Conservation (phyloP, 2,329 filamentous ascomycete species). For the Monosporascus sp. region DNA sequence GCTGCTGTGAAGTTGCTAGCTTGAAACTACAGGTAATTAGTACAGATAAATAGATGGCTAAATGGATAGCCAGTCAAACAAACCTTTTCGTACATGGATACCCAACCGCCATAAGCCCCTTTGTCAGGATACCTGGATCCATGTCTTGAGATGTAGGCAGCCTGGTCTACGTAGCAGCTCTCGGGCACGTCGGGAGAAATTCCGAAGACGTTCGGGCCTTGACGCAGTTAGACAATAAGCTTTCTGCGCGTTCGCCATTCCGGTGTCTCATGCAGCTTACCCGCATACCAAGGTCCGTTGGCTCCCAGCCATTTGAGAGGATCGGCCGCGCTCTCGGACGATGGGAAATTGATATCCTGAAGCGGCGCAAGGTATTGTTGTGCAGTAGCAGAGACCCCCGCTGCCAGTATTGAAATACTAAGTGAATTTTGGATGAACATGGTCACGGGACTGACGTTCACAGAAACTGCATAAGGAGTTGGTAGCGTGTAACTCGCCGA, state of each 20-base stretch:
- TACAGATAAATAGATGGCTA: neutral
- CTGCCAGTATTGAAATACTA: constrained; percentile 4
- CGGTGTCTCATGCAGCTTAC: constrained; percentile 22
- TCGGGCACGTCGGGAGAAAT: constrained; percentile 50
- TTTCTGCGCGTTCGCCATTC: neutral
- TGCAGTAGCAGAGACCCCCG: constrained; percentile 7
- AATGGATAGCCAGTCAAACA: constrained; percentile 9
- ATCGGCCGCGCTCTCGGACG: constrained; percentile 28
- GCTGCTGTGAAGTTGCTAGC: constrained; percentile 45
- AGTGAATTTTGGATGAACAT: constrained; percentile 10
- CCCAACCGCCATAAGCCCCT: constrained; percentile 55
- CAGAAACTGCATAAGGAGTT: too few relatives aligned
- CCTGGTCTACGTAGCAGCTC: constrained; percentile 54
- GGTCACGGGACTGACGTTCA: neutral
- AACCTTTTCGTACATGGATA: constrained; percentile 38
- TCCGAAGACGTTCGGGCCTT: constrained; percentile 50
- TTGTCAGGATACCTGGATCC: constrained; percentile 58
- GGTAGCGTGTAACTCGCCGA: neutral
- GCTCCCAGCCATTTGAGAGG: constrained; percentile 45
- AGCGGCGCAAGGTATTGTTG: constrained; percentile 19
- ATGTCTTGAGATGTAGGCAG: constrained; percentile 54
- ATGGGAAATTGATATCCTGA: constrained; percentile 27
- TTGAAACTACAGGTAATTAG: constrained; percentile 38
- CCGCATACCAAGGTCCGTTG: constrained; percentile 48
- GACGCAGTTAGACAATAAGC: neutral